Evolutionary conservation across 805 yeast genomes (phyloP), one percentile per base, ranked within the genome.

Genomic region (Barnettozyma californica): DNA sequence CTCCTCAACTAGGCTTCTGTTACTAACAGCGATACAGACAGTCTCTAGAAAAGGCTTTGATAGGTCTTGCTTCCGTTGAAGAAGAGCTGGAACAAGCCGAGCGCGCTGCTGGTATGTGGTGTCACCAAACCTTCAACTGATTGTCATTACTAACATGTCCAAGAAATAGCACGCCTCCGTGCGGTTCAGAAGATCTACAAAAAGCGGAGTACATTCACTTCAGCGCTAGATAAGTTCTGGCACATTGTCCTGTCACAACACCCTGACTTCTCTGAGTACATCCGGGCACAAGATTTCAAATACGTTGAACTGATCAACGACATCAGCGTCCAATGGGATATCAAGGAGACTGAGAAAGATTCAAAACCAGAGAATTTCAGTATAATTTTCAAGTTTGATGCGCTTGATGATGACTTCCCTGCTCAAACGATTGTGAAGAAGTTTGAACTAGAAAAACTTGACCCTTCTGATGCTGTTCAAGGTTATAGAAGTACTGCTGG

Each of bases 221-320:
- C 57, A 5, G 63, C 71, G 4, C 77, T 90, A 39, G 89, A 91
- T 1, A 78, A 78, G 53, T 90, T 92, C 65, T 92, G 98, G 98
- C 84, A 86, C 58, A 77, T 84, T 46, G 96, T 87, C 0, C 67
- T 92, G 10, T 89, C 91, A 2, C 88, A 87, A 60, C 85, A 85
- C 58, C 84, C 86, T 45, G 96, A 87, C 54, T 86, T 92, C 61
- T 84, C 87, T 14, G 96, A 90, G 53, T 88, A 78, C 63, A 70
- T 91, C 18, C 75, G 81, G 27, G 80, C 84, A 2, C 87, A 84
- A 35, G 97, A 91, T 65, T 80, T 83, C 68, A 83, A 83, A 62
- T 84, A 77, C 57, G 63, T 90, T 43, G 97, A 90, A 58, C 64
- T 66, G 43, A 76, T 91, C 48, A 69, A 67, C 31, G 86, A 87